Evolutionary conservation across 176 grass and related monocot genomes (phyloP), one percentile per base, ranked within the genome.

Genomic region (Stipa capillata): DNA sequence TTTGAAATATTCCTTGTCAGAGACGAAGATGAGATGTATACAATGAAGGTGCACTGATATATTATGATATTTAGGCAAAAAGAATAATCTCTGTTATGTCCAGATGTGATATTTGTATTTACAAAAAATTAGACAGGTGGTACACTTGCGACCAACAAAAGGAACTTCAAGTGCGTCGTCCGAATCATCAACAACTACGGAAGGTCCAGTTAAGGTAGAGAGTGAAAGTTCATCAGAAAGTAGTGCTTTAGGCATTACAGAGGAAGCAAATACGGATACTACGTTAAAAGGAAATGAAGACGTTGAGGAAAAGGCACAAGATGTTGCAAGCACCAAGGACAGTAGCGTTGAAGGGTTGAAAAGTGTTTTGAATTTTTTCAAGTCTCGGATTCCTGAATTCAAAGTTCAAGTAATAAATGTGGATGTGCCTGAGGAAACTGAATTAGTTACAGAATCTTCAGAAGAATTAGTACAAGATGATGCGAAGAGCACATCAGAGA

Each of bases 1-100:
- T 94, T 98, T 85, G 96, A 98, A 69, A 88, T 98, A 43, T 98
- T 93, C 79, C 88, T 98, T 0, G 44, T 98, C 43, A 94, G 85
- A 87, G 89, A 94, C 3, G 74, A 98, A 42, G 57, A 83, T 12
- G 86, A 85, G 50, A 84, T 78, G 16, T 98, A 89, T 29, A 89
- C 81, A 53, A 93, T 90, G 81, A 87, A 98, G 92, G 92, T 98
- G 89, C 49, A 31, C 76, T 85, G 73, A 86, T 42, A 47, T 16
- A 60, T 44, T 35, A n/a, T 4, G n/a, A 54, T 78, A 2, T 90
- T 84, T 65, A 52, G 5, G 24, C 79, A 42, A 63, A 4, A 37
- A 50, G 21, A 66, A 61, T 41, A 61, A 51, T 28, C 40, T 68
- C 17, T 32, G 27, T 88, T 78, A 50, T 56, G 41, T 55, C 23